A percentile compares a stretch with the other conserved stretches of the same genome.
phyloP scores from a whole-genome alignment of 2,329 filamentous ascomycete species.

The Arthrinium phaeospermum region DNA sequence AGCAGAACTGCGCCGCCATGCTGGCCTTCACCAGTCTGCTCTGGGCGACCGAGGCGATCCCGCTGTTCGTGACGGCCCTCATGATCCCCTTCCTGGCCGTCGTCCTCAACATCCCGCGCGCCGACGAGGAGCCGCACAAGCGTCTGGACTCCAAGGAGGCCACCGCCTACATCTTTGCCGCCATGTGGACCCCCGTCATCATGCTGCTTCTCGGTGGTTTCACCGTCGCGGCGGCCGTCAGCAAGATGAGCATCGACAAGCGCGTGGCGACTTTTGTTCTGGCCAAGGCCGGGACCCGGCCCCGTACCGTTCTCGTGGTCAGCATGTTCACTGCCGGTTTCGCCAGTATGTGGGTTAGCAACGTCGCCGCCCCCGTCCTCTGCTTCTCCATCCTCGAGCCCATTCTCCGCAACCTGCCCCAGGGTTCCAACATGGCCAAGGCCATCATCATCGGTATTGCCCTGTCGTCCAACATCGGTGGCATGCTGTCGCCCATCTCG shows the following conservation, averaged over 20 bases:
- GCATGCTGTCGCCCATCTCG: conserved; percentile 94
- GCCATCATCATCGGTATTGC: conserved; percentile 95
- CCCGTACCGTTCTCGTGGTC: conserved; percentile 87
- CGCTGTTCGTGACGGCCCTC: conserved; percentile 93
- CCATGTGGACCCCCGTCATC: conserved; percentile 99
- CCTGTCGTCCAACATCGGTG: conserved; percentile 92
- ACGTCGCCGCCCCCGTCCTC: conserved; percentile 93
- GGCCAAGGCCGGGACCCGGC: conserved; percentile 92
- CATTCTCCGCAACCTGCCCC: conserved; percentile 88
- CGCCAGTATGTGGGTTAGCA: conserved; percentile 98
- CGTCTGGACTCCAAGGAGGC: conserved; percentile 82
- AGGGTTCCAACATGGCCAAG: conserved; percentile 92
- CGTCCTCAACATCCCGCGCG: conserved; percentile 80
- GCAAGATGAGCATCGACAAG: conserved; percentile 97
- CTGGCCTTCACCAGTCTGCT: conserved; percentile 90
- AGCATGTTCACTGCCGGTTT: conserved; percentile 99
- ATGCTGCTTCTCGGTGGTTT: conserved; percentile 97
- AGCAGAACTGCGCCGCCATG: conserved; percentile 95
- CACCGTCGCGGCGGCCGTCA: conserved; percentile 91
- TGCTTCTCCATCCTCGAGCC: conserved; percentile 99
- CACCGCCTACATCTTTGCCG: conserved; percentile 83
- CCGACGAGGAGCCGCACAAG: conserved; percentile 69
- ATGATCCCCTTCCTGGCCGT: conserved; percentile 94
- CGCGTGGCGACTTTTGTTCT: conserved; percentile 95
- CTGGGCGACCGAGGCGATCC: conserved; percentile 98